Evolutionary conservation across 1,284 basidiomycete genomes (phyloP), one percentile per base, ranked within the genome.

Genomic region (Bjerkandera adusta): DNA sequence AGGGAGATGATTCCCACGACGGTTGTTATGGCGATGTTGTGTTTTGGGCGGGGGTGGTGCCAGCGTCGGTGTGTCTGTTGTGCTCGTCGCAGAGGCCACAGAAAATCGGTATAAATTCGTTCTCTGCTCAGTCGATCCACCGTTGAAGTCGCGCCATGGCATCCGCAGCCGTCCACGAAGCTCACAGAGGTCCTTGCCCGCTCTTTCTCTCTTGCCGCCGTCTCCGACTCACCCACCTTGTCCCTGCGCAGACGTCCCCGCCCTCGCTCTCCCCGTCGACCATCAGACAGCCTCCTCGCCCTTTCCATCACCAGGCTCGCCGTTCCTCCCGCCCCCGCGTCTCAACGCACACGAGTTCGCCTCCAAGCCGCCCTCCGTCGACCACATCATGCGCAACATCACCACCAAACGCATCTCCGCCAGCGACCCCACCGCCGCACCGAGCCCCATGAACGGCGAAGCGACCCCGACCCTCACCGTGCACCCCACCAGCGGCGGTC

Each of bases 311-410:
- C 83, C 83, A 13, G 79, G 78, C 0, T 83, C 79, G 7, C 72
- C 80, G 1, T 85, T 86, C 56, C 57, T 83, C 3, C 81, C 83
- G 6, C 83, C 83, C 11, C 83, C 83, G 1, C 71, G 74, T 11
- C 78, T 79, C 2, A 73, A 75, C 10, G 69, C 76, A 27, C 81
- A 83, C 68, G 83, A 85, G 56, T 85, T 83, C 58, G 83, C 83
- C 10, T 60, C 75, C 35, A 75, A 70, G 56, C 68, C 65, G 2
- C 60, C 65, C 20, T 69, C 64, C 10, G 52, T 65, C 36, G 60
- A 64, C 4, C 54, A 57, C 16, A 52, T 64, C 60, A 60, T 61
- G 59, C 62, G 59, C 26, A 59, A 48, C 50, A 56, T 53, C 48
- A 43, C 53, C 36, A 49, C 52, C 30, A 58, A 56, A 34, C 50